These are phyloP conservation scores for Fusarium veterinarium DNA, from an alignment of 2,329 filamentous ascomycete species.

Conservation along the genomic window DNA sequence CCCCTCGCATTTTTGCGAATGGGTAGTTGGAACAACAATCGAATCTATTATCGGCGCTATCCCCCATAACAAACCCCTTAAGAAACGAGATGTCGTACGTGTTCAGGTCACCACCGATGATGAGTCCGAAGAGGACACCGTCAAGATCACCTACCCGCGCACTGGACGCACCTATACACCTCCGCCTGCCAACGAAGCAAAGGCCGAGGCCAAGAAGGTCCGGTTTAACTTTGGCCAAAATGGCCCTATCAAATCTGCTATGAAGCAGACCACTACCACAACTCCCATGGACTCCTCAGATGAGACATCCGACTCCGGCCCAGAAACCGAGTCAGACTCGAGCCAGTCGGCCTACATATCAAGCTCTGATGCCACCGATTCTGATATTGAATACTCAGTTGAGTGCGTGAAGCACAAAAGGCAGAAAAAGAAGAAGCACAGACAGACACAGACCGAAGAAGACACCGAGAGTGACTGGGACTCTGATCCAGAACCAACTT, in stretches of 20 bases:
- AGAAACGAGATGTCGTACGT: slow-evolving; percentile 49
- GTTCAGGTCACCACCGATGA: slow-evolving; percentile 63
- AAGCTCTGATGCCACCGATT: slow-evolving; percentile 30
- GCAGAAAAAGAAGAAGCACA: slow-evolving; percentile 34
- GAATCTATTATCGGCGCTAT: slow-evolving; percentile 44
- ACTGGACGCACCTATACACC: slow-evolving; percentile 33
- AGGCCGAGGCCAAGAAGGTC: slow-evolving; percentile 54
- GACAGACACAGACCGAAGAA: slow-evolving; percentile 7
- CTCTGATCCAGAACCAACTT: slow-evolving; percentile 51
- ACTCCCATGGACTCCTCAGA: slow-evolving; percentile 35
- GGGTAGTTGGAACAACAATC: slow-evolving; percentile 54
- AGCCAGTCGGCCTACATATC: slow-evolving; percentile 33
- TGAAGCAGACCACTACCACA: slow-evolving; percentile 37
- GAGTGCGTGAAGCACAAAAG: slow-evolving; percentile 11
- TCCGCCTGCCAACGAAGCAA: slow-evolving; percentile 2
- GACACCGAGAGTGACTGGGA: slow-evolving; percentile 45
- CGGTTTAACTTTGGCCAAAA: slow-evolving; percentile 53
- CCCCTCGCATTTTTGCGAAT: slow-evolving; percentile 53
- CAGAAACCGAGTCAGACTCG: slow-evolving; percentile 39
- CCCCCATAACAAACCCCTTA: slow-evolving; percentile 43
- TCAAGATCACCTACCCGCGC: slow-evolving; percentile 62
- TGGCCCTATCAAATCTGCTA: slow-evolving; percentile 40
- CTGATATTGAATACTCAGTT: slow-evolving; percentile 36
- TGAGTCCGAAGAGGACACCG: slow-evolving; percentile 60
- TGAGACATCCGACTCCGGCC: slow-evolving; percentile 35